Evolutionary conservation across 1,284 basidiomycete genomes (phyloP).

Genomic region (Mycosarcoma maydis): DNA sequence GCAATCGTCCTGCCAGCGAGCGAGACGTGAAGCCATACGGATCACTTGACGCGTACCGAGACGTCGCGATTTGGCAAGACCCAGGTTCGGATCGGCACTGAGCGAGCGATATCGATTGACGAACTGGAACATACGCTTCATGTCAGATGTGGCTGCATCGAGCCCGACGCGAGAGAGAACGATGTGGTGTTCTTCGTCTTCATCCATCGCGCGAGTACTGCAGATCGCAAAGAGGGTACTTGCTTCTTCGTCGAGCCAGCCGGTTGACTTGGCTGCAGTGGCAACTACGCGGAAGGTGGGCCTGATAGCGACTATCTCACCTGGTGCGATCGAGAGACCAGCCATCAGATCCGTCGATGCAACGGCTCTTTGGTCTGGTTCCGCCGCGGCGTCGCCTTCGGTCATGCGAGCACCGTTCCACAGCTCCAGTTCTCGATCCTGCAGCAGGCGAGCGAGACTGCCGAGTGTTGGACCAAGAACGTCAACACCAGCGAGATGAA

Average conservation of each 20-base stretch:
- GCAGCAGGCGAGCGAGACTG: constrained; percentile 57
- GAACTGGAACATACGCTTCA: constrained; percentile 60
- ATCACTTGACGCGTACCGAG: constrained; percentile 67
- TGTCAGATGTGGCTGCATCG: constrained; percentile 13
- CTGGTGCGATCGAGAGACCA: constrained; percentile 8
- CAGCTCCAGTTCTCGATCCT: constrained; percentile 64
- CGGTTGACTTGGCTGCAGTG: constrained; percentile 58
- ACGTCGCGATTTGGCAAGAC: constrained; percentile 63
- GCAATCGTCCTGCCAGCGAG: constrained; percentile 56
- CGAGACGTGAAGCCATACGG: constrained; percentile 64
- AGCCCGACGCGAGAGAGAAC: constrained; percentile 43
- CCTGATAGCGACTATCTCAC: constrained; percentile 40
- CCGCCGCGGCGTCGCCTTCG: constrained; percentile 3
- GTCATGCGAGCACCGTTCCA: constrained; percentile 62
- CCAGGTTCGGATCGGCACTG: constrained; percentile 56
- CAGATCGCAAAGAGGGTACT: constrained; percentile 64
- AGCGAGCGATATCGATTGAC: constrained; percentile 61
- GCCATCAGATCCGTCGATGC: background rate
- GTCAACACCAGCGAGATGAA: constrained; percentile 68
- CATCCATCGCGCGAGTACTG: constrained; percentile 65
- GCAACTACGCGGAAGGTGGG: constrained; percentile 66
- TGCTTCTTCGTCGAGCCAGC: constrained; percentile 67
- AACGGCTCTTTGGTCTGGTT: background rate
- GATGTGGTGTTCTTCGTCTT: constrained; percentile 62
- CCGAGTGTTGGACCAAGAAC: constrained; percentile 66